phyloP scores from a whole-genome alignment of 2,329 filamentous ascomycete species.

The Cyphellophora attinorum region DNA sequence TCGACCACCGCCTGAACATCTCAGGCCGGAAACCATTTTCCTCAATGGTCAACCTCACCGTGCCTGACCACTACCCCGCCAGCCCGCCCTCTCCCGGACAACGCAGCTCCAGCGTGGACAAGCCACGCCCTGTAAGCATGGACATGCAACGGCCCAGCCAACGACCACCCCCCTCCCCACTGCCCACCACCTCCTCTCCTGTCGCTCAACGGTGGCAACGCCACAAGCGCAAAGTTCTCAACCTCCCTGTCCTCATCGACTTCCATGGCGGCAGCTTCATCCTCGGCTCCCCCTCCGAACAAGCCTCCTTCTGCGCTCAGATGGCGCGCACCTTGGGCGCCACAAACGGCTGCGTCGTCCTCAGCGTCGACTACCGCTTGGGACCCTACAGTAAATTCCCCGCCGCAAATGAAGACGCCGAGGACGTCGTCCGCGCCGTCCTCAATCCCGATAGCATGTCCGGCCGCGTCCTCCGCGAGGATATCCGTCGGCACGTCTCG shows the following conservation, averaged over 20 bases:
- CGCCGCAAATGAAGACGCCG: slow-evolving; percentile 37
- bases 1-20: no score
- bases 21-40: no score
- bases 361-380: slow-evolving; percentile 39
- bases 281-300: slow-evolving; percentile 17
- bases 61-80: no score
- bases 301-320: slow-evolving; percentile 38
- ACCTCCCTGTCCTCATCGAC: slow-evolving; percentile 17
- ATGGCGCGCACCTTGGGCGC: slow-evolving; percentile 29
- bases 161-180: no score
- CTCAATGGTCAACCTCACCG: no score
- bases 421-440: slow-evolving; percentile 35
- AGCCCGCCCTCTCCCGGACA: no score
- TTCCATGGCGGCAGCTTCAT: slow-evolving; percentile 20
- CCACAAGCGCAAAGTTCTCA: background rate
- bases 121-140: no score
- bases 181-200: no score
- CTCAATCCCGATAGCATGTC: slow-evolving; percentile 21
- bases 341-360: slow-evolving; percentile 24
- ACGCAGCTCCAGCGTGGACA: no score
- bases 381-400: slow-evolving; percentile 38
- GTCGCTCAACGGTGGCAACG: no score
- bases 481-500: slow-evolving; percentile 11
- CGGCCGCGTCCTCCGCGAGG: slow-evolving; percentile 11
- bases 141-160: no score